Conservation (phyloP, 257 asterid species). For the Nemophila menziesii region DNA sequence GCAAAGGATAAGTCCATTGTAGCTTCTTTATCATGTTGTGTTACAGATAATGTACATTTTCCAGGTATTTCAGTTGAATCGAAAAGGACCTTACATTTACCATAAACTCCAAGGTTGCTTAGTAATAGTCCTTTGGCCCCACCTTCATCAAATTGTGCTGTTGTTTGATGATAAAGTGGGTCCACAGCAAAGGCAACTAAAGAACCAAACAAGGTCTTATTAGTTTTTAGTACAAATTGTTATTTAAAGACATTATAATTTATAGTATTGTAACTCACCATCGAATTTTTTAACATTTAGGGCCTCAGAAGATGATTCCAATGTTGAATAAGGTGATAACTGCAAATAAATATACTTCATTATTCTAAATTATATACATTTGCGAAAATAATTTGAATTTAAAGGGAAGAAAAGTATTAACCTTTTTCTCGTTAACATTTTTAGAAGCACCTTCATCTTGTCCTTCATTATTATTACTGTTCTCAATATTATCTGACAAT, state of each 20-base stretch:
- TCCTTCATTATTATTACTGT: conserved; percentile 24
- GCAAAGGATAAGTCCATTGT: conserved; percentile 73
- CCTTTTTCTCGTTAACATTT: conserved; percentile 73
- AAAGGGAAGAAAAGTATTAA: conserved; percentile 16
- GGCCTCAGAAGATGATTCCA: conserved; percentile 79
- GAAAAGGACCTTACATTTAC: conserved; percentile 75
- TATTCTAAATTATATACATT: conserved; percentile 9
- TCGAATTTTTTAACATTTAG: conserved; percentile 85
- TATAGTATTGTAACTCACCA: conserved; percentile 40
- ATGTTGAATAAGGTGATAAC: conserved; percentile 80
- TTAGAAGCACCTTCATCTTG: conserved; percentile 35
- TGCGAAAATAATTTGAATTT: neutral
- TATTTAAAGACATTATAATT: conserved; percentile 2
- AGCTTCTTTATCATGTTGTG: conserved; percentile 26
- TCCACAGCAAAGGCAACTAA: conserved; percentile 84
- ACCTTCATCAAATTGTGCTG: conserved; percentile 98
- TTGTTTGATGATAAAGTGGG: conserved; percentile 97
- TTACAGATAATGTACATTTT: conserved; percentile 29
- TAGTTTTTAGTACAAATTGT: too few relatives aligned
- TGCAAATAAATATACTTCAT: conserved; percentile 29
- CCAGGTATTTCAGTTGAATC: conserved; percentile 92
- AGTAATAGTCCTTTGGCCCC: conserved; percentile 91
- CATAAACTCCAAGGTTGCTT: conserved; percentile 92
- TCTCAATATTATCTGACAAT: conserved; percentile 36
- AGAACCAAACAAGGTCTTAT: conserved; percentile 7